Conservation (phyloP, 345 rosid genomes). For the Syzygium grande region DNA sequence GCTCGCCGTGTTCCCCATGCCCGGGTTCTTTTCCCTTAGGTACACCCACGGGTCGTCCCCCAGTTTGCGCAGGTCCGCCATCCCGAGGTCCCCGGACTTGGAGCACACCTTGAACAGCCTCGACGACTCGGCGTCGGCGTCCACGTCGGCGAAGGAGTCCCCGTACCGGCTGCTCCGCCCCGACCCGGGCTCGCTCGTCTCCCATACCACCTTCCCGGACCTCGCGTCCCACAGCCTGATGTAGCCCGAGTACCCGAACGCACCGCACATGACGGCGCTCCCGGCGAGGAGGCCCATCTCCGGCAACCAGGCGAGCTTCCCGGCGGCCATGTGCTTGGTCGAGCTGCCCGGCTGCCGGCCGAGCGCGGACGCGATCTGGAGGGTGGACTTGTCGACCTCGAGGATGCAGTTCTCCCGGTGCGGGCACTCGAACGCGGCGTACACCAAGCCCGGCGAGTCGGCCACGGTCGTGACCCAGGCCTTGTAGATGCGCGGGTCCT, state of each 20-base stretch:
- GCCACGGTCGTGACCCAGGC: constrained; percentile 59
- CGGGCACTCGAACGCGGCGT: constrained; percentile 66
- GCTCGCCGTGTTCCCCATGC: constrained; percentile 15
- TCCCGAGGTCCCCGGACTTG: constrained; percentile 75
- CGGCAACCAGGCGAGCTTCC: constrained; percentile 71
- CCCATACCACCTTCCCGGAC: constrained; percentile 58
- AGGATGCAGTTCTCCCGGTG: constrained; percentile 73
- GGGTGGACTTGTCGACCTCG: constrained; percentile 73
- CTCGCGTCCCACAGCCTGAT: constrained; percentile 85
- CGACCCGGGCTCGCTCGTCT: constrained; percentile 86
- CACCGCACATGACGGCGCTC: constrained; percentile 50
- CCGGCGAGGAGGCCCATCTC: constrained; percentile 34
- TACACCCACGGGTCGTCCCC: constrained; percentile 19
- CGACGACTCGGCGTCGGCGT: constrained; percentile 42
- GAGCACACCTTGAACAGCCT: constrained; percentile 73
- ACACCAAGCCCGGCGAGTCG: constrained; percentile 43
- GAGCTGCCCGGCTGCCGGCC: constrained; percentile 68
- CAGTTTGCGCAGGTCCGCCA: constrained; percentile 65
- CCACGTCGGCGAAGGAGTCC: constrained; percentile 79
- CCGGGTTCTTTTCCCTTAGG: constrained; percentile 52
- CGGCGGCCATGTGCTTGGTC: constrained; percentile 45
- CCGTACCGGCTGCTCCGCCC: constrained; percentile 88
- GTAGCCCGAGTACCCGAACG: constrained; percentile 85
- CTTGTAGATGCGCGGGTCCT: constrained; percentile 79
- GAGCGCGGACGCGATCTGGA: constrained; percentile 46